Evolutionary conservation across 345 rosid genomes (phyloP).

Genomic region (Linum usitatissimum): DNA sequence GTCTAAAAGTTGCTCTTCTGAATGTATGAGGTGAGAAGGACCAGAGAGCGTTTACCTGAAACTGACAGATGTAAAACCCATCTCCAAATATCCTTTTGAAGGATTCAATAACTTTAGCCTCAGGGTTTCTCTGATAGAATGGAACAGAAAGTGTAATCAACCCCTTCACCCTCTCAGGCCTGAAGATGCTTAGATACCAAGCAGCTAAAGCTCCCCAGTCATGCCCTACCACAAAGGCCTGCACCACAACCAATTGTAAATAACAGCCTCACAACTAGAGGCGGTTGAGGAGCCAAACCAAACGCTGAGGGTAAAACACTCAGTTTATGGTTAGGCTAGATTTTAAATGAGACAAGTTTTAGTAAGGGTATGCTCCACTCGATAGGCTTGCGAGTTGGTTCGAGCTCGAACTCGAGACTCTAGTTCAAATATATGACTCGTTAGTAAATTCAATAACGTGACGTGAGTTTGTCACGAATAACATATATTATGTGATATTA

Average conservation of each 20-base stretch:
- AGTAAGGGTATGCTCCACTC: no score
- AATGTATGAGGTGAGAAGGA: not conserved
- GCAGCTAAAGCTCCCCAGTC: conserved; percentile 58
- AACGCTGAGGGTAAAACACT: no score
- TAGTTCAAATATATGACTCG: no score
- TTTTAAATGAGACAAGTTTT: no score
- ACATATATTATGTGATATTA: no score
- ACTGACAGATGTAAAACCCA: conserved; percentile 46
- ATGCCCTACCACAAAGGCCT: conserved; percentile 64
- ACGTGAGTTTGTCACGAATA: no score
- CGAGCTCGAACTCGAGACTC: no score
- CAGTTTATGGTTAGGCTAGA: not conserved
- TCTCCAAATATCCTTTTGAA: conserved; percentile 28
- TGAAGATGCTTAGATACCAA: conserved; percentile 40
- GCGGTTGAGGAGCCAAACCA: no score
- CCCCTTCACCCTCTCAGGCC: conserved; percentile 52
- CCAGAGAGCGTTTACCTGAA: conserved; percentile 34
- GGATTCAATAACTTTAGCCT: conserved; percentile 21
- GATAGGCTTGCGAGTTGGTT: no score
- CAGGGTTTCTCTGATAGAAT: conserved; percentile 30
- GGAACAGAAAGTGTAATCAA: conserved; percentile 39
- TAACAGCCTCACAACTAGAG: no score
- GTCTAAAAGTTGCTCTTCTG: no score
- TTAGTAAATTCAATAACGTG: no score
- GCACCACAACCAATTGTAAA: not conserved